These are phyloP conservation scores for Eimeria praecox DNA, from an alignment of 169 alveolate genomes.

Conservation along the genomic window DNA sequence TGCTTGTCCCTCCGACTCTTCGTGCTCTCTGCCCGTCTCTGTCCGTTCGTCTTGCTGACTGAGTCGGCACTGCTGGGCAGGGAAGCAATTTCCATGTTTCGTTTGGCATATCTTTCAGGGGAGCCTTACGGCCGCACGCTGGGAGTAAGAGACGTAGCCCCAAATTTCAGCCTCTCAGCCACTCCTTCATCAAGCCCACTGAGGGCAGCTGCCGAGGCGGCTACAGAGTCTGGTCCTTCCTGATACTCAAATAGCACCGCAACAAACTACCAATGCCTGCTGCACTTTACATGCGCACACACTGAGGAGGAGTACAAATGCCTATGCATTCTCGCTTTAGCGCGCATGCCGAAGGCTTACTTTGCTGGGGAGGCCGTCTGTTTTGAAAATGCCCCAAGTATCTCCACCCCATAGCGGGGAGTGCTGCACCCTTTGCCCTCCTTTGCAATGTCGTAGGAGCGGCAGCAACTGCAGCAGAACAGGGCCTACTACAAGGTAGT, in stretches of 20 bases:
- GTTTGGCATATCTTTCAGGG: neutral
- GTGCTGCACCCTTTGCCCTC: neutral
- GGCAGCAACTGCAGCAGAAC: conserved; percentile 75
- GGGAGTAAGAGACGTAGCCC: conserved; percentile 36
- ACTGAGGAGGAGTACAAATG: neutral
- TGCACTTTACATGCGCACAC: neutral
- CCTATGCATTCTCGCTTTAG: neutral
- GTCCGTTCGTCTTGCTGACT: neutral
- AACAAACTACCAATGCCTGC: neutral
- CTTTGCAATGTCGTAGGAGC: neutral
- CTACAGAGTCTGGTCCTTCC: neutral
- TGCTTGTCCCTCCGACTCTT: neutral
- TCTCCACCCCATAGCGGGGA: neutral
- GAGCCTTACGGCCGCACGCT: conserved; percentile 59
- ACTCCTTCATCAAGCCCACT: neutral
- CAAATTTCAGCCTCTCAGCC: neutral
- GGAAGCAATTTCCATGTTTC: neutral
- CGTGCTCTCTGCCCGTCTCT: neutral
- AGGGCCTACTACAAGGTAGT: conserved; percentile 66
- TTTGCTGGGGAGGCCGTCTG: conserved; percentile 59
- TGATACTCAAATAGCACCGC: neutral
- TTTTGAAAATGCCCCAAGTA: conserved; percentile 4
- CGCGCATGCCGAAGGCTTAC: neutral
- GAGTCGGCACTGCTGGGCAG: neutral
- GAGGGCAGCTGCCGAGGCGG: conserved; percentile 13